Base-by-base conservation (phyloP, 2,329 filamentous ascomycete species). In the Neocatenulostroma microsporum region DNA sequence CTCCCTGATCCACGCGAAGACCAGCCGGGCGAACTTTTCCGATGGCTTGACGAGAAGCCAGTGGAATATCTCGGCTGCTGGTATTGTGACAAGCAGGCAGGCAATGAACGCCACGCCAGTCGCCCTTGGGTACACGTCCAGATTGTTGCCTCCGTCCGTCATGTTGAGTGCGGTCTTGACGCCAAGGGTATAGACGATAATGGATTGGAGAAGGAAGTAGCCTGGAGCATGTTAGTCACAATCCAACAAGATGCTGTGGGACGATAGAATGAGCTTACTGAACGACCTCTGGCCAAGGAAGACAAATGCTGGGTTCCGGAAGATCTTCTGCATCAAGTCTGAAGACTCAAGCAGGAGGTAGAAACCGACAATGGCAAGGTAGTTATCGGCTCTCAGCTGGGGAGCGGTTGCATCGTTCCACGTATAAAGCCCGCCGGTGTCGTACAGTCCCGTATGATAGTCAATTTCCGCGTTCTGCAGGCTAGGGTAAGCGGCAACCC, bases 101-200 rank as follows among this genome's bases (percentile, higher is more conserved):
- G 32, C 39, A 12, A 47, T 44, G 39, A 50, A 50, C 5, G 44
- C 41, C 12, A 48, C 35, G 6, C 45, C 47, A 7, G 28, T 40
- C 1, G 41, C 47, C 12, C 24, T 33, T 6, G 41, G 14, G 19
- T 45, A 44, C 3, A 25, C 32, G n/a, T 36, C 21, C 30, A 45
- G 20, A 12, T 25, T 24, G n/a, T n/a, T n/a, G n/a, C n/a, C n/a
- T 11, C 24, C 32, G 25, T 40, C 34, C 5, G 37, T 42, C 24
- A 34, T 46, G 17, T 47, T 39, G 4, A 30, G 23, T 75, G 80
- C 64, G 3, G 61, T 40, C 34, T 60, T 62, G 48, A 68, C 64
- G 30, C 63, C 64, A 10, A 56, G 54, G 1, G 58, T 61, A 48
- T 67, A 68, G 24, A 64, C 53, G 19, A 68, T 48, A 31, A 61